Evolutionary conservation across 2,329 filamentous ascomycete species (phyloP).

Genomic region (Ceratocystis colombiana): DNA sequence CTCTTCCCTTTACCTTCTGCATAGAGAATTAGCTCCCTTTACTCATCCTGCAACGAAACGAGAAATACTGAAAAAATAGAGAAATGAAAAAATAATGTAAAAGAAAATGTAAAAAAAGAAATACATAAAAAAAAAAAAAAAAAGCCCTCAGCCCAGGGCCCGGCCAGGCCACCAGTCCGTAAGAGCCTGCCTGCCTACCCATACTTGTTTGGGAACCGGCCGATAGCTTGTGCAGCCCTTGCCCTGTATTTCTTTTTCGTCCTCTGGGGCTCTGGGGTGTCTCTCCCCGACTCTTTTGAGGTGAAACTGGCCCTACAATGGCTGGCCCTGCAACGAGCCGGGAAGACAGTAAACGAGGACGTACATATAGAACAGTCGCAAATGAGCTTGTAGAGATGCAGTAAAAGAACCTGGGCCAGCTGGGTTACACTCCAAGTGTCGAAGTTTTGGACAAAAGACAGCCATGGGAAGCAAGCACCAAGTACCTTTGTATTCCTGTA

Average conservation of each 20-base stretch:
- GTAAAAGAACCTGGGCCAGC: too few species aligned
- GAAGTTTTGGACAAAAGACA: too few species aligned
- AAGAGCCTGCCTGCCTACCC: background rate
- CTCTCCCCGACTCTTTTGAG: background rate
- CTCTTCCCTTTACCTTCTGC: too few species aligned
- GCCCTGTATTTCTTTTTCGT: background rate
- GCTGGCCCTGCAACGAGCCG: background rate
- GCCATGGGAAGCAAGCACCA: background rate
- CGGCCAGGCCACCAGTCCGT: too few species aligned
- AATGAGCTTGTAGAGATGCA: too few species aligned
- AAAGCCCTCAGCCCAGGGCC: background rate
- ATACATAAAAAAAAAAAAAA: background rate
- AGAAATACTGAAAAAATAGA: too few species aligned
- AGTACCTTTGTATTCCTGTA: background rate
- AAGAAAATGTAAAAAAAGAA: background rate
- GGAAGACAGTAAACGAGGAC: background rate
- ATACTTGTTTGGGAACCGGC: background rate
- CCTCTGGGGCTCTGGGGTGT: background rate
- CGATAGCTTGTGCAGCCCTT: background rate
- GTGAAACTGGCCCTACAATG: too few species aligned
- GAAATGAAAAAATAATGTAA: background rate
- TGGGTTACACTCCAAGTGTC: too few species aligned
- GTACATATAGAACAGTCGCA: too few species aligned
- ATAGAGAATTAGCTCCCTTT: too few species aligned
- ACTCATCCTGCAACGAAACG: too few species aligned